These are phyloP conservation scores for Bertia moriformis DNA, from an alignment of 2,329 filamentous ascomycete genomes.

Conservation along the genomic window DNA sequence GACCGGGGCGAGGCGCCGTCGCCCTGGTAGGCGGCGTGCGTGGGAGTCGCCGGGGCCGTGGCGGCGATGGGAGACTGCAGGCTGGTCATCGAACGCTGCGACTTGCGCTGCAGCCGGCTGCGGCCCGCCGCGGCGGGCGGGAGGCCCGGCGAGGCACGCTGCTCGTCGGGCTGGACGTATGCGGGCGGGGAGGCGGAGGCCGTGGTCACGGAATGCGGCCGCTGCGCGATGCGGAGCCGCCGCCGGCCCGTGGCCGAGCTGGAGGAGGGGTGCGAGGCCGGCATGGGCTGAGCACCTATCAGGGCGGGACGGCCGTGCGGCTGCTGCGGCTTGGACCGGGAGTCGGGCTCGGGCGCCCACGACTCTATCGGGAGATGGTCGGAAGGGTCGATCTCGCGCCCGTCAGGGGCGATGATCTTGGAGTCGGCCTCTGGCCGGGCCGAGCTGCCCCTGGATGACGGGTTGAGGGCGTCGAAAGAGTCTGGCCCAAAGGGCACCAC, in stretches of 20 bases:
- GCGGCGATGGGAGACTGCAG: slow-evolving; percentile 22
- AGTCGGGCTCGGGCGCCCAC: slow-evolving; percentile 65
- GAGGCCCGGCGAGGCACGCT: slow-evolving; percentile 15
- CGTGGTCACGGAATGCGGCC: no score
- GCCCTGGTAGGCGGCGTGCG: slow-evolving; percentile 28
- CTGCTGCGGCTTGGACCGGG: slow-evolving; percentile 29
- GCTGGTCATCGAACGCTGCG: slow-evolving; percentile 25
- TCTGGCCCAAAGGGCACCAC: slow-evolving; percentile 62
- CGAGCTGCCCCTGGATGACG: slow-evolving; percentile 23
- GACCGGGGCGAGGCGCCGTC: slow-evolving; percentile 26
- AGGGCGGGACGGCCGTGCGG: slow-evolving; percentile 27
- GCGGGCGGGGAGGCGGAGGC: slow-evolving; percentile 18
- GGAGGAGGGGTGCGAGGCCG: no score
- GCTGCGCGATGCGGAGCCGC: slow-evolving; percentile 32
- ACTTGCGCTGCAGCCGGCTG: slow-evolving; percentile 53
- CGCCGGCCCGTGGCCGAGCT: no score
- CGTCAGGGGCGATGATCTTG: slow-evolving; percentile 64
- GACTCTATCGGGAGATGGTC: slow-evolving; percentile 66
- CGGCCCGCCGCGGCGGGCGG: slow-evolving; percentile 25
- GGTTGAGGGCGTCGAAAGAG: slow-evolving; percentile 61
- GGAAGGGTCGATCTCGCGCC: slow-evolving; percentile 64
- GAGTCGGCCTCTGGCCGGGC: slow-evolving; percentile 28
- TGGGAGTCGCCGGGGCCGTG: slow-evolving; percentile 24
- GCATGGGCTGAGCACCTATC: slow-evolving; percentile 35
- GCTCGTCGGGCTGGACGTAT: slow-evolving; percentile 12